Conservation (phyloP, 495 filamentous ascomycete species). For the Clohesyomyces aquaticus region DNA sequence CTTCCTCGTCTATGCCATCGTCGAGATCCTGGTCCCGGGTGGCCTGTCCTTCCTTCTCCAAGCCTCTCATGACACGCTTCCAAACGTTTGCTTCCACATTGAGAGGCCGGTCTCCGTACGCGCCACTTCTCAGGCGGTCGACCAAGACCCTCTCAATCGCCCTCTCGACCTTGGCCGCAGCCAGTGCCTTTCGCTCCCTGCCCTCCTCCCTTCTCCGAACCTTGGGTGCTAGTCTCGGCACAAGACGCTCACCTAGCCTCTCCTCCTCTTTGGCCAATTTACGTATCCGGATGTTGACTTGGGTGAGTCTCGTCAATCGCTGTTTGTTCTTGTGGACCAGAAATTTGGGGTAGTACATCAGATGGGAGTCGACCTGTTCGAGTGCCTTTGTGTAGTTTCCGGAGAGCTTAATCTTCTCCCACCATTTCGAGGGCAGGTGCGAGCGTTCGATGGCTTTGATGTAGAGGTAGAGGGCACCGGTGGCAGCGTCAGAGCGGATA, state of each 20-base stretch:
- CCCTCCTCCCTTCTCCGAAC: constrained; percentile 84
- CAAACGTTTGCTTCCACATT: constrained; percentile 94
- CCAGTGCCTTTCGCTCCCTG: constrained; percentile 89
- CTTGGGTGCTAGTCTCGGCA: constrained; percentile 92
- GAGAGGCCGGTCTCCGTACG: constrained; percentile 90
- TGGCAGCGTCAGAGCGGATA: constrained; percentile 78
- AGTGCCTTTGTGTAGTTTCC: constrained; percentile 88
- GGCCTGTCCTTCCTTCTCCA: constrained; percentile 85
- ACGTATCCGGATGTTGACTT: constrained; percentile 86
- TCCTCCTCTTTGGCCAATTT: constrained; percentile 86
- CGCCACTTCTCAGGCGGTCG: constrained; percentile 85
- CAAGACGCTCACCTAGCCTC: constrained; percentile 83
- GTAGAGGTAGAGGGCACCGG: constrained; percentile 89
- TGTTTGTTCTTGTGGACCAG: constrained; percentile 97
- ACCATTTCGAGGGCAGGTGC: constrained; percentile 89
- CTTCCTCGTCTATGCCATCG: constrained; percentile 80
- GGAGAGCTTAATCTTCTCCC: constrained; percentile 91
- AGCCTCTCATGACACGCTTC: constrained; percentile 92
- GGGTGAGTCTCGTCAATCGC: constrained; percentile 88
- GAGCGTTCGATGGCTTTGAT: constrained; percentile 82
- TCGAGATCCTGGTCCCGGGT: constrained; percentile 86
- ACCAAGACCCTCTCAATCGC: constrained; percentile 96
- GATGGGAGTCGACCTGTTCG: constrained; percentile 80
- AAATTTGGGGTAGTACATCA: constrained; percentile 97
- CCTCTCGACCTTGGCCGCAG: constrained; percentile 92